A percentile compares a stretch with the other conserved stretches of the same genome.
Evolutionary conservation across 2,329 filamentous ascomycete species (phyloP).

Genomic region (Phaeophleospora eucalypticola): DNA sequence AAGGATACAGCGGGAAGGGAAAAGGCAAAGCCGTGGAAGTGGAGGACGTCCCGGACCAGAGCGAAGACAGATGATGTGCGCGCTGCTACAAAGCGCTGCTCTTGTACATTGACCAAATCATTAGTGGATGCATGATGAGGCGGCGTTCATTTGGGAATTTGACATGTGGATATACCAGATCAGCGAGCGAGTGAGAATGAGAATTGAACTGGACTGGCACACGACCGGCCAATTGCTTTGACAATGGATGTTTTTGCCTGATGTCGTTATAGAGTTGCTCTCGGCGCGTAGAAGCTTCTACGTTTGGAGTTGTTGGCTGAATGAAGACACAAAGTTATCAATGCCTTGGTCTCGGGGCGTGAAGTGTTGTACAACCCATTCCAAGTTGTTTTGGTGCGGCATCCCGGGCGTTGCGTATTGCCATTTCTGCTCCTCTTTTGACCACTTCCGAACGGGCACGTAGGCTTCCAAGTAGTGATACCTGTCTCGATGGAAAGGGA

Average conservation of each 20-base stretch:
- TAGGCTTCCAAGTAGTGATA: slow-evolving; percentile 59
- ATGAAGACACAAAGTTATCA: neutral
- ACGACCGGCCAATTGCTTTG: too few relatives aligned
- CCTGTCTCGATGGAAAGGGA: slow-evolving; percentile 54
- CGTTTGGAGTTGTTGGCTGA: neutral
- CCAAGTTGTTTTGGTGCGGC: slow-evolving; percentile 40
- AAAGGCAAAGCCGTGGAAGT: slow-evolving; percentile 38
- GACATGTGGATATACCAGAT: too few relatives aligned
- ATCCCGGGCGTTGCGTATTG: slow-evolving; percentile 40
- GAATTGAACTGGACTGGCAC: too few relatives aligned
- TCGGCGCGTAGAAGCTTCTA: too few relatives aligned
- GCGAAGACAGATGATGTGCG: too few relatives aligned
- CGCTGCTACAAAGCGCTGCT: too few relatives aligned
- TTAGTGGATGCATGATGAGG: too few relatives aligned
- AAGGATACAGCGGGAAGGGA: slow-evolving; percentile 28
- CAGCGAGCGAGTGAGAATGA: too few relatives aligned
- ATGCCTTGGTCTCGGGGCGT: neutral
- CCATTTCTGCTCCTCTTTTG: slow-evolving; percentile 44
- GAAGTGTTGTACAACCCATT: slow-evolving; percentile 24
- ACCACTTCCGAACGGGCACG: slow-evolving; percentile 55
- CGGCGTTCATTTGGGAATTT: too few relatives aligned
- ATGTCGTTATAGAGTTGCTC: too few relatives aligned
- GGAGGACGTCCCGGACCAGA: slow-evolving; percentile 38
- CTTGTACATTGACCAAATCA: too few relatives aligned
- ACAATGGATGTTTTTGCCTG: too few relatives aligned